Conservation (phyloP, 1,139 yeast species). For the Hansenula lynferdii region DNA sequence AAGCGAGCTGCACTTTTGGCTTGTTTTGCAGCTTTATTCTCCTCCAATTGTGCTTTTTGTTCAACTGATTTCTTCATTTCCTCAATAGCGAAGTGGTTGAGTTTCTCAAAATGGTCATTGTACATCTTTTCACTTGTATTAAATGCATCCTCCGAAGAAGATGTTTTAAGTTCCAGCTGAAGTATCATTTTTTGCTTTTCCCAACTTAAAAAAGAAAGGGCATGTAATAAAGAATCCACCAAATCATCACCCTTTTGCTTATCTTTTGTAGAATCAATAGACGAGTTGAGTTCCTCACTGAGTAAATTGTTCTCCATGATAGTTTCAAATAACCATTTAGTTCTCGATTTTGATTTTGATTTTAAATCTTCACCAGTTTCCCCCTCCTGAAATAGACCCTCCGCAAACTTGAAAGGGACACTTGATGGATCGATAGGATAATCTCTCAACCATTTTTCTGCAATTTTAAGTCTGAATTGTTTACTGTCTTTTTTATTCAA, state of each 20-base stretch:
- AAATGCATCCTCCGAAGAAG: constrained; percentile 13
- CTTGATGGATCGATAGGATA: neutral
- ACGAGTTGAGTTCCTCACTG: too few relatives aligned
- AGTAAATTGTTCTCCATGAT: neutral
- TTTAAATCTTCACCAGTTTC: too few relatives aligned
- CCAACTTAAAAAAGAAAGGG: constrained; percentile 48
- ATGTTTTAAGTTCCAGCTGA: constrained; percentile 11
- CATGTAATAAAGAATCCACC: constrained; percentile 57
- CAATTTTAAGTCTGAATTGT: constrained; percentile 10
- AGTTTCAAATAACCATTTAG: neutral
- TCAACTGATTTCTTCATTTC: too few relatives aligned
- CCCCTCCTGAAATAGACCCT: too few relatives aligned
- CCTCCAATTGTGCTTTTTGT: too few relatives aligned
- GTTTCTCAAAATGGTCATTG: constrained; percentile 6
- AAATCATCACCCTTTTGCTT: constrained; percentile 53
- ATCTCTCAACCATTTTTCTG: constrained; percentile 16
- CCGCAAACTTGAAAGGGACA: neutral
- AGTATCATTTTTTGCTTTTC: constrained; percentile 27
- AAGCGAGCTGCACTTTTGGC: too few relatives aligned
- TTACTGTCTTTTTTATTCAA: constrained; percentile 10
- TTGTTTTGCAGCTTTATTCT: too few relatives aligned
- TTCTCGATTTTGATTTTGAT: neutral
- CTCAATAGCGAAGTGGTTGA: constrained; percentile 28
- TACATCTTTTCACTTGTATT: constrained; percentile 13
- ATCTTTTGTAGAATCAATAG: constrained; percentile 14